Evolutionary conservation across 179 eudicot species (phyloP).

Genomic region (Heliamphora pulchella): DNA sequence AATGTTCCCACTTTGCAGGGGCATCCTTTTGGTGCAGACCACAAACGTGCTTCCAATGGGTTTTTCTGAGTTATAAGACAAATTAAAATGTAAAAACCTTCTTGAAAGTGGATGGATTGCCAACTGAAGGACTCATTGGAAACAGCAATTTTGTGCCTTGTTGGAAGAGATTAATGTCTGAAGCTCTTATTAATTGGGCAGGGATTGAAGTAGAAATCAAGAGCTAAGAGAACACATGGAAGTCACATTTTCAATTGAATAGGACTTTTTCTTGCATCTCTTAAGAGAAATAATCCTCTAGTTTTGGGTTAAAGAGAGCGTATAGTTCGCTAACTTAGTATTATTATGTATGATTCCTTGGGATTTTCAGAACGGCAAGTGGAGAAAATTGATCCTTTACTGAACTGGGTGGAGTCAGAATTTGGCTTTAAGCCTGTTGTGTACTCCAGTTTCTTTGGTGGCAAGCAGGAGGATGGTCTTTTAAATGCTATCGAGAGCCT

Average conservation of each 20-base stretch:
- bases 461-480: conserved; percentile 77
- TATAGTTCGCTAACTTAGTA: background rate
- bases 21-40: too few relatives aligned
- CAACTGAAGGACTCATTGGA: background rate
- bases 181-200: background rate
- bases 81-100: too few relatives aligned
- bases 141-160: background rate
- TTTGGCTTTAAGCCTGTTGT: conserved; percentile 79
- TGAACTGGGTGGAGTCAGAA: conserved; percentile 79
- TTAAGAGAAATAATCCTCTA: background rate
- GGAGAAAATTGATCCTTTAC: conserved; percentile 76
- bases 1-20: background rate
- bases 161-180: background rate
- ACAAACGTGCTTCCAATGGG: too few relatives aligned
- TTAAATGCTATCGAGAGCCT: conserved; percentile 55
- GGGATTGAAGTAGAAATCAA: background rate
- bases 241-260: background rate
- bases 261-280: background rate
- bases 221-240: background rate
- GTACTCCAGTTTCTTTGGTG: conserved; percentile 76
- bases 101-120: background rate
- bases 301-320: background rate
- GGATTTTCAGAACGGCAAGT: conserved; percentile 61
- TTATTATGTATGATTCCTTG: background rate
- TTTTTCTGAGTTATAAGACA: too few relatives aligned